Evolutionary conservation across 108 stramenopile species (phyloP).

Genomic region (Fistulifera pelliculosa): DNA sequence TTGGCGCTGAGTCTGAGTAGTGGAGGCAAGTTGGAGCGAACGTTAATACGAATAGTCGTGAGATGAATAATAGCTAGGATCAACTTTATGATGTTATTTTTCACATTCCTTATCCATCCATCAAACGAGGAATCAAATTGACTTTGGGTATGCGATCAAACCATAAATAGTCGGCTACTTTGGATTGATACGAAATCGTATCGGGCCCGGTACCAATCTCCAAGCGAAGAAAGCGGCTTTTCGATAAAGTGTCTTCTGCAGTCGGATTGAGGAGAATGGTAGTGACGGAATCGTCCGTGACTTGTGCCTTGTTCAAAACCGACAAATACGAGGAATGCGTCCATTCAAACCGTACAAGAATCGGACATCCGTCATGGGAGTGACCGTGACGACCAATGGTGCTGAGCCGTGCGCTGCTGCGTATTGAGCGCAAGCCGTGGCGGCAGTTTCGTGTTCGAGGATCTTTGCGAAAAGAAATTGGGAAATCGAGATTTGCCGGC

Average conservation of each 20-base stretch:
- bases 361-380: slow-evolving; percentile 57
- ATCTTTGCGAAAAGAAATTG: slow-evolving; percentile 72
- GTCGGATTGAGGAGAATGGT: slow-evolving; percentile 78
- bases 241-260: slow-evolving; percentile 61
- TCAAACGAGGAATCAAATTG: slow-evolving; percentile 69
- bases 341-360: slow-evolving; percentile 71
- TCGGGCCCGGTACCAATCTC: slow-evolving; percentile 78
- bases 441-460: slow-evolving; percentile 70
- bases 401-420: slow-evolving; percentile 15
- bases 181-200: slow-evolving; percentile 62
- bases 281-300: slow-evolving; percentile 63
- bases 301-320: slow-evolving; percentile 17
- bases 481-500: slow-evolving; percentile 16
- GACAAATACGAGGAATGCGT: slow-evolving; percentile 56
- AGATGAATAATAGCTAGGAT: too few relatives aligned
- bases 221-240: slow-evolving; percentile 46
- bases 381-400: slow-evolving; percentile 48
- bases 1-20: too few relatives aligned
- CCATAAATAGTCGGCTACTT: slow-evolving; percentile 77
- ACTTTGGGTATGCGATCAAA: slow-evolving; percentile 80
- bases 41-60: too few relatives aligned
- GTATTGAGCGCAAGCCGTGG: slow-evolving; percentile 49
- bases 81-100: too few relatives aligned
- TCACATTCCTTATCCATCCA: slow-evolving; percentile 33
- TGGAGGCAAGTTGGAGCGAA: too few relatives aligned